Evolutionary conservation across 208 protist species (phyloP).

Genomic region (Leishmania aethiopica): DNA sequence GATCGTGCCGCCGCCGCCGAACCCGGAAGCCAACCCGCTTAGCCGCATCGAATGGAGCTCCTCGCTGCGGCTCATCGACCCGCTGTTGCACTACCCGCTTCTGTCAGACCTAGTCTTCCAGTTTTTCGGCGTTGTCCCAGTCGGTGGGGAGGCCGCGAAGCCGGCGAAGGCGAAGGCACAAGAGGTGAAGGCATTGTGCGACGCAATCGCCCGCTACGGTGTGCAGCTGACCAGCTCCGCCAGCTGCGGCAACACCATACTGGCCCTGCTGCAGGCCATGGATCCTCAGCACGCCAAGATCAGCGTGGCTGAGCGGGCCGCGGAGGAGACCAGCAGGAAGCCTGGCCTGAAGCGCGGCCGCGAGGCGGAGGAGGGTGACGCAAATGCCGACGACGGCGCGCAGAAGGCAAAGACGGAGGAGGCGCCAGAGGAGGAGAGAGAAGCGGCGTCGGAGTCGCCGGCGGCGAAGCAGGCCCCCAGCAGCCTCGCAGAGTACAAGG

Average conservation of each 20-base stretch:
- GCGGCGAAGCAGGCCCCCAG: constrained; percentile 20
- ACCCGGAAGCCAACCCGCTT: constrained; percentile 26
- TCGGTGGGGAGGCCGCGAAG: constrained; percentile 15
- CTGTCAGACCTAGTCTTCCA: constrained; percentile 59
- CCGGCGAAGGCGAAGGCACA: constrained; percentile 33
- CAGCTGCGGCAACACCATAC: constrained; percentile 62
- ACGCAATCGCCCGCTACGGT: constrained; percentile 57
- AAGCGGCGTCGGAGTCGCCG: background rate
- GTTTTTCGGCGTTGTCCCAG: constrained; percentile 53
- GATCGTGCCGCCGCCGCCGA: constrained; percentile 28
- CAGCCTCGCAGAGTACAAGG: constrained; percentile 35
- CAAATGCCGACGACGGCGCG: constrained; percentile 9
- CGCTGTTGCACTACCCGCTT: constrained; percentile 60
- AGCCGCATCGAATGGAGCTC: constrained; percentile 30
- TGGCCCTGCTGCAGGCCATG: constrained; percentile 52
- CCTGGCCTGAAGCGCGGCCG: constrained; percentile 44
- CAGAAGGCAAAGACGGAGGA: constrained; percentile 32
- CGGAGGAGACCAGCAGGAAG: constrained; percentile 16
- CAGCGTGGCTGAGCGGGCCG: constrained; percentile 16
- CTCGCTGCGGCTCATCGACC: constrained; percentile 41
- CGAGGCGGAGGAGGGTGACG: constrained; percentile 31
- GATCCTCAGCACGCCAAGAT: constrained; percentile 44
- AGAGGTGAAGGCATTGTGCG: constrained; percentile 70
- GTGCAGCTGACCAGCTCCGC: constrained; percentile 44
- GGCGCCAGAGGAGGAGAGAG: constrained; percentile 16